A percentile compares a stretch with the other conserved stretches of the same genome.
Conservation (phyloP, 2,329 filamentous ascomycete species). For the Stemphylium vesicarium region DNA sequence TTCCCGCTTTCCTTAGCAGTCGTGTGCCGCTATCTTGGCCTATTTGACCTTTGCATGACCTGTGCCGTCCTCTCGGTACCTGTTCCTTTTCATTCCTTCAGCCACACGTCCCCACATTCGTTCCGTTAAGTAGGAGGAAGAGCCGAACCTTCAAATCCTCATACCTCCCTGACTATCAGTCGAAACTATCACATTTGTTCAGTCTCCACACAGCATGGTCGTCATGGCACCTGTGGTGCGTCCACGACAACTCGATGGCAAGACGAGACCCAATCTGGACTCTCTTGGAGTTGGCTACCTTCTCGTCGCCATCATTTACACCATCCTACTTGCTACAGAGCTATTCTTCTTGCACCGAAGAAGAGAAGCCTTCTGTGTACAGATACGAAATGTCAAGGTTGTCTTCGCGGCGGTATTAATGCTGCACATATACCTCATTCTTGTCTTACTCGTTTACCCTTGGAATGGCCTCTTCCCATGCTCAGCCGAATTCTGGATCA, state of each 20-base stretch:
- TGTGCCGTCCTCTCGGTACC: constrained; percentile 31
- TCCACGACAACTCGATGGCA: constrained; percentile 39
- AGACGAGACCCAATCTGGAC: constrained; percentile 37
- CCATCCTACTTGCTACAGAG: constrained; percentile 38
- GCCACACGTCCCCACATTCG: constrained; percentile 30
- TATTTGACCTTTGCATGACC: constrained; percentile 38
- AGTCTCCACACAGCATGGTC: constrained; percentile 32
- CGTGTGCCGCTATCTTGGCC: constrained; percentile 33
- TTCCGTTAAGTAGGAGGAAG: constrained; percentile 33
- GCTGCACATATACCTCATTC: constrained; percentile 46
- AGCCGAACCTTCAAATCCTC: constrained; percentile 30
- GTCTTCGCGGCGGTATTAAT: constrained; percentile 43
- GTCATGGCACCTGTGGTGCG: constrained; percentile 39
- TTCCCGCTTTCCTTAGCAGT: constrained; percentile 21
- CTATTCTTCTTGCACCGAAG: constrained; percentile 39
- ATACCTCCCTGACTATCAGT: constrained; percentile 10
- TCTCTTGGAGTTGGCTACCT: constrained; percentile 43
- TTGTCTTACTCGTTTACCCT: constrained; percentile 47
- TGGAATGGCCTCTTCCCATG: constrained; percentile 45
- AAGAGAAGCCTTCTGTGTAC: constrained; percentile 41
- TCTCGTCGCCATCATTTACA: constrained; percentile 42
- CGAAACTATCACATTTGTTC: constrained; percentile 16
- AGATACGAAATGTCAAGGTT: constrained; percentile 42
- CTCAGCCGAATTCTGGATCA: constrained; percentile 49
- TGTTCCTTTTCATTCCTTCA: constrained; percentile 26